A percentile compares a stretch with the other conserved stretches of the same genome.
Conservation (phyloP, 805 yeast species). For the Candida endomychidarum region DNA sequence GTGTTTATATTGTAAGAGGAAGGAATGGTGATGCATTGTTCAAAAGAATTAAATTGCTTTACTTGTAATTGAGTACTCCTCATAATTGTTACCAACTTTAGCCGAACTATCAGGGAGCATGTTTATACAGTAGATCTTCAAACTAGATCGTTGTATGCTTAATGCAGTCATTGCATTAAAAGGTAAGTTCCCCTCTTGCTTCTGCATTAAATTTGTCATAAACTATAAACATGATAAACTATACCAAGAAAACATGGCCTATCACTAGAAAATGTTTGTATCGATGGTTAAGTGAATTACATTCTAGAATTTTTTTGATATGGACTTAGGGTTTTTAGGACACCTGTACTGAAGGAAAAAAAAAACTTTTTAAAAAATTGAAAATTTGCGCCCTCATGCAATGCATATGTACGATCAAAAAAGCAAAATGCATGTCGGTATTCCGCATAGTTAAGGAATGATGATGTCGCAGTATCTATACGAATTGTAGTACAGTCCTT, state of each 20-base stretch:
- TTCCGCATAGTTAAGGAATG: conserved; percentile 3
- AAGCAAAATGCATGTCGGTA: not conserved
- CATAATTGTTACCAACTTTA: conserved; percentile 1
- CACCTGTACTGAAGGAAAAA: no score
- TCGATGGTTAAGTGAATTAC: no score
- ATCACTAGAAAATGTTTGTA: no score
- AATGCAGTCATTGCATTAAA: no score
- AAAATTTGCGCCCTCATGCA: not conserved
- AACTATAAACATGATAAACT: no score
- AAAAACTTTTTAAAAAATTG: no score
- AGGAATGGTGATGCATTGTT: conserved; percentile 7
- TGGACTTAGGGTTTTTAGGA: not conserved
- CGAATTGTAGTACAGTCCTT: no score
- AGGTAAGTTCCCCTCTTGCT: not conserved
- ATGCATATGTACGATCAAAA: conserved; percentile 3
- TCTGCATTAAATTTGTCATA: not conserved
- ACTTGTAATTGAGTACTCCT: not conserved
- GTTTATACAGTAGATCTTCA: not conserved
- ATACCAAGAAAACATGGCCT: no score
- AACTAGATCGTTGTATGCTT: not conserved
- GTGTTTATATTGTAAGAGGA: conserved; percentile 3
- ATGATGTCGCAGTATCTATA: not conserved
- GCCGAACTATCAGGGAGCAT: not conserved
- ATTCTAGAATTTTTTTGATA: not conserved
- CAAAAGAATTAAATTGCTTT: not conserved